Conservation (phyloP, 2,329 filamentous ascomycete genomes). For the Arthrobotrys sinensis region DNA sequence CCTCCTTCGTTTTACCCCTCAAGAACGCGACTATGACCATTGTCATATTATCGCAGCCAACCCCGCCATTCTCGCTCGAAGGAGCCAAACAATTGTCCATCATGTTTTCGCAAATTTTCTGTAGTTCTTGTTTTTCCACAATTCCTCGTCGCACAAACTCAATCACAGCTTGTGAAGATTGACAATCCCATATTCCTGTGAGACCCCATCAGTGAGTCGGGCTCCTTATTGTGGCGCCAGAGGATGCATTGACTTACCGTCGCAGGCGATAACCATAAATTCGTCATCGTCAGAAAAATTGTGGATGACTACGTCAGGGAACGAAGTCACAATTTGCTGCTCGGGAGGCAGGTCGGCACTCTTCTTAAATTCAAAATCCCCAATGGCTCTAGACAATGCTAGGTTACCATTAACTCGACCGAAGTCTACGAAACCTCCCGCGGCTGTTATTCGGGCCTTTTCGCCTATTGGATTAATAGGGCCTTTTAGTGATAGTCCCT, state of each 20-base stretch:
- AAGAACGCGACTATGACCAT: constrained; percentile 93
- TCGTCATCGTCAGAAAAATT: constrained; percentile 94
- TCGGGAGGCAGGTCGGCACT: constrained; percentile 96
- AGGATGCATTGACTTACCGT: constrained; percentile 77
- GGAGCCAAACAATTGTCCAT: constrained; percentile 99
- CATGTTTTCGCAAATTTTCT: constrained; percentile 99
- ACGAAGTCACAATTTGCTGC: constrained; percentile 98
- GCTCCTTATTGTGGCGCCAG: neutral
- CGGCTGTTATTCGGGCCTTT: constrained; percentile 94
- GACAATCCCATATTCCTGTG: constrained; percentile 98
- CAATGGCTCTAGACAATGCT: constrained; percentile 94
- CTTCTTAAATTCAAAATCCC: constrained; percentile 99
- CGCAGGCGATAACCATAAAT: constrained; percentile 92
- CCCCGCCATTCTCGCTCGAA: constrained; percentile 96
- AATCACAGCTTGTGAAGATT: constrained; percentile 96
- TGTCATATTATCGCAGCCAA: constrained; percentile 99
- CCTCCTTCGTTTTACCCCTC: constrained; percentile 87
- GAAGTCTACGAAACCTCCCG: constrained; percentile 98
- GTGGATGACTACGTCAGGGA: constrained; percentile 92
- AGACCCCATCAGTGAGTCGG: neutral
- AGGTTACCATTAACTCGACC: constrained; percentile 98
- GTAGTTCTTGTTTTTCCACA: constrained; percentile 93
- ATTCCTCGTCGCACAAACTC: constrained; percentile 98
- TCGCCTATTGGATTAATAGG: constrained; percentile 75
- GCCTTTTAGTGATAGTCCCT: constrained; percentile 1